These are phyloP conservation scores for Boletus semigastroideus DNA, from an alignment of 1,284 basidiomycete species.

Conservation along the genomic window DNA sequence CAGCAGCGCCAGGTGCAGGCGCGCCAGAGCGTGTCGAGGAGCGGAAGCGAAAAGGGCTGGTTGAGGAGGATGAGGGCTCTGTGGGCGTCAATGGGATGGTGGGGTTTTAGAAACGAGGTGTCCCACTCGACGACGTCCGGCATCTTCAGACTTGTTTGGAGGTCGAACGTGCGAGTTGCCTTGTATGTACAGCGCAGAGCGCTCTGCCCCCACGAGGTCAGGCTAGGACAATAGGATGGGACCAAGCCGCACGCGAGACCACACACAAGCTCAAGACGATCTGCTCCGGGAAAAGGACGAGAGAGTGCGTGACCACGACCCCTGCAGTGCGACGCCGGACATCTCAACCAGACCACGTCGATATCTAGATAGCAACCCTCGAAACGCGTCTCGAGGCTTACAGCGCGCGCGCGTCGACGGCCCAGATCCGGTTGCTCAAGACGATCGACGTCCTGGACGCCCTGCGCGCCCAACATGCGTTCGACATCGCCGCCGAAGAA, in stretches of 20 bases:
- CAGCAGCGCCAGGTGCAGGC: slow-evolving; percentile 68
- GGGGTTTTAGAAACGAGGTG: slow-evolving; percentile 39
- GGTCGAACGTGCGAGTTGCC: too few species aligned
- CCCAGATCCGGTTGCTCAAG: slow-evolving; percentile 48
- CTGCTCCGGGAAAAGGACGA: slow-evolving; percentile 30
- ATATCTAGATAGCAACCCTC: slow-evolving; percentile 38
- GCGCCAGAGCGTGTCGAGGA: slow-evolving; percentile 72
- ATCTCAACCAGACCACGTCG: too few species aligned
- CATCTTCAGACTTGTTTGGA: too few species aligned
- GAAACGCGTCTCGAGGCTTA: slow-evolving; percentile 42
- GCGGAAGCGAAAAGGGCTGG: slow-evolving; percentile 70
- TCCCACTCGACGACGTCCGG: slow-evolving; percentile 33
- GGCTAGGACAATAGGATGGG: too few species aligned
- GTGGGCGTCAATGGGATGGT: slow-evolving; percentile 1
- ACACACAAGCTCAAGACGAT: slow-evolving; percentile 18
- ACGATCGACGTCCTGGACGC: slow-evolving; percentile 55
- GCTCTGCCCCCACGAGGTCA: too few species aligned
- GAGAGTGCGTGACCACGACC: slow-evolving; percentile 24
- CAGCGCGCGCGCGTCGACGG: slow-evolving; percentile 42
- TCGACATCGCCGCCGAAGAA: slow-evolving; percentile 42
- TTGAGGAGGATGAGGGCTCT: slow-evolving; percentile 84
- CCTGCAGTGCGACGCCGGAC: too few species aligned
- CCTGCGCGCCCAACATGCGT: slow-evolving; percentile 38
- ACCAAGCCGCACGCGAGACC: slow-evolving; percentile 21
- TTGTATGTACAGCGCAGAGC: too few species aligned